phyloP scores from a whole-genome alignment of 1,284 basidiomycete genomes.

The Butyriboletus appendiculatus region DNA sequence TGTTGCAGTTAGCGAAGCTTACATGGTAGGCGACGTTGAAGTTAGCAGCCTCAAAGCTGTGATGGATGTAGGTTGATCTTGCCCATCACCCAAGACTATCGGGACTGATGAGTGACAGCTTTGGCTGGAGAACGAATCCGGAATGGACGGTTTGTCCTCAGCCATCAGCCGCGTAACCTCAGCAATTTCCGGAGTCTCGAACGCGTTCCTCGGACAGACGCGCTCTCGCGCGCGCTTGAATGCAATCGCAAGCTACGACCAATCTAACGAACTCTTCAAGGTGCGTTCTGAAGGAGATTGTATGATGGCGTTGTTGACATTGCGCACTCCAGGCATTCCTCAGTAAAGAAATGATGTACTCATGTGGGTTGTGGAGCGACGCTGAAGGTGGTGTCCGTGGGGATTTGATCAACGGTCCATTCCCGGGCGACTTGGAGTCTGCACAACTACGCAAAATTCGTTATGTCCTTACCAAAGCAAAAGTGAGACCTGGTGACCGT shows the following conservation, averaged over 20 bases:
- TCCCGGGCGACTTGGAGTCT: slow-evolving; percentile 70
- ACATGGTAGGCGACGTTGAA: slow-evolving; percentile 82
- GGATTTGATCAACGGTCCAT: slow-evolving; percentile 53
- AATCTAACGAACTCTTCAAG: slow-evolving; percentile 81
- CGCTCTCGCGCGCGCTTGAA: slow-evolving; percentile 78
- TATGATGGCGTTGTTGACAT: slow-evolving; percentile 31
- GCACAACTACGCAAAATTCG: slow-evolving; percentile 83
- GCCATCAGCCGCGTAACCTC: slow-evolving; percentile 66
- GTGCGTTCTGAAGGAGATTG: slow-evolving; percentile 33
- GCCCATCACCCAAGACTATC: slow-evolving; percentile 1
- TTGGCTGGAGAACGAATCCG: slow-evolving; percentile 81
- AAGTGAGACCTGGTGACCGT: slow-evolving; percentile 74
- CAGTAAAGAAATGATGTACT: slow-evolving; percentile 92
- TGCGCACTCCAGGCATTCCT: slow-evolving; percentile 64
- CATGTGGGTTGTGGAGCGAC: slow-evolving; percentile 79
- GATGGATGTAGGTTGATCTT: slow-evolving; percentile 66
- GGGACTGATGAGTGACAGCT: slow-evolving; percentile 46
- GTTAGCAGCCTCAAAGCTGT: slow-evolving; percentile 70
- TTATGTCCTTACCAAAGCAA: slow-evolving; percentile 75
- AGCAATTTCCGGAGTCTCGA: slow-evolving; percentile 70
- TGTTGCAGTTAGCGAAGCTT: slow-evolving; percentile 79
- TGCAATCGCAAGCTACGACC: slow-evolving; percentile 88
- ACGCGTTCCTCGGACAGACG: slow-evolving; percentile 81
- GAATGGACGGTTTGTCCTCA: slow-evolving; percentile 67
- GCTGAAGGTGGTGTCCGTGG: slow-evolving; percentile 72